Evolutionary conservation across 495 filamentous ascomycete species (phyloP), one percentile per base, ranked within the genome.

Genomic region (Cetradonia linearis): DNA sequence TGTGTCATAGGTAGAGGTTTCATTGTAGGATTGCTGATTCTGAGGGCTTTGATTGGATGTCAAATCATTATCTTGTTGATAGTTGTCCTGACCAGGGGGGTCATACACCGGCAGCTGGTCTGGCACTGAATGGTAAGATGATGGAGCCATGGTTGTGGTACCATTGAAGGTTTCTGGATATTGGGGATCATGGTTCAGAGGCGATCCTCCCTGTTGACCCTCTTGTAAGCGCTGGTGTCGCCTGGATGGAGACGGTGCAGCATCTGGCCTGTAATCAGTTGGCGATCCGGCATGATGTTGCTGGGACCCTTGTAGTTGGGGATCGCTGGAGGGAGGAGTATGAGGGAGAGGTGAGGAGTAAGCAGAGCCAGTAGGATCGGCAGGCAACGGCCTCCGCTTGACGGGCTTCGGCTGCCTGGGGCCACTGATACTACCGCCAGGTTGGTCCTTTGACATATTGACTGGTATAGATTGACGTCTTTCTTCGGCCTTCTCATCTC

Each of bases 301-400:
- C 36, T 60, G 58, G 25, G 58, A 28, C 9, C 36, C 46, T 50
- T 40, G 33, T 33, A 40, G 40, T 10, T 62, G 58, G 11, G 57
- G 55, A 34, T 47, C 40, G 11, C 27, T 40, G 5, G 58, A 50
- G 34, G 63, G 59, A 18, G 62, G 63, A 25, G 56, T 61, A 10
- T 63, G 61, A 31, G 65, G 55, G 3, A 60, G 34, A n/a, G 62
- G 58, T 49, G 67, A 64, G 18, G 72, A 66, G 37, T 64, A 69
- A 56, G 70, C 59, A 62, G 71, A 62, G 46, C 70, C 70, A 18
- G 83, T 76, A 10, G 87, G 86, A 68, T 89, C 85, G 10, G 81
- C 78, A 6, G 90, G 90, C 49, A 95, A 70, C 3, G 91, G 91
- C 37, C 91, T 82, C 62, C 91, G 78, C 71, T 89, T 91, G 48